Evolutionary conservation across 768 basidiomycete genomes (phyloP), one percentile per base, ranked within the genome.

Genomic region (Rhizopogon vinicolor): DNA sequence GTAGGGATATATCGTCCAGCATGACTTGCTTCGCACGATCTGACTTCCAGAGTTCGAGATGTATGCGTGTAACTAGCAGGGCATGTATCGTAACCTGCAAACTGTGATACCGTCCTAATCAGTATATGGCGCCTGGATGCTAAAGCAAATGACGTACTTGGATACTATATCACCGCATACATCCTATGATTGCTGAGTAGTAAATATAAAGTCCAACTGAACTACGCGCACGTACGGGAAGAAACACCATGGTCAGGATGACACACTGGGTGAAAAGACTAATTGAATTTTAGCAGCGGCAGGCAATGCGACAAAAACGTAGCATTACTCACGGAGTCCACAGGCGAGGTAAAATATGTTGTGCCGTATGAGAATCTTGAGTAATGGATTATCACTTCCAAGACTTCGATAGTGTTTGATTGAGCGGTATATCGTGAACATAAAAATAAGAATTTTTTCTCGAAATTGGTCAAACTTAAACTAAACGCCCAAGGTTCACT

Each of bases 321-420:
- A 33, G n/a, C 25, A 33, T 16, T 9, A 53, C 52, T 12, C 8
- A 53, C 52, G 19, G 3, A 53, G n/a, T 33, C 52, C 52, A 13
- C 52, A 51, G 28, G 25, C 18, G n/a, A 53, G 51, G 16, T 53
- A 53, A 9, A 53, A 53, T 51, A 53, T 51, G 31, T 53, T 53
- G 31, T 53, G 46, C 31, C 51, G 52, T 3, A 31, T 22, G 22
- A 22, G 22, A 22, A 22, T 22, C 22, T 22, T 22, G 22, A 22
- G 22, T 2, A 22, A 22, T 22, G 22, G 22, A 22, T 22, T 22
- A 22, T 22, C 7, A 22, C 18, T 7, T n/a, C 46, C 10, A 33
- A 14, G 16, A 22, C 14, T 22, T 22, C 19, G 19, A 44, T 48
- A 53, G 22, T 53, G 10, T 22, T 16, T 51, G 46, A 53, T 44